These are phyloP conservation scores for Lactarius sanguifluus DNA, from an alignment of 768 basidiomycete species.

Conservation along the genomic window DNA sequence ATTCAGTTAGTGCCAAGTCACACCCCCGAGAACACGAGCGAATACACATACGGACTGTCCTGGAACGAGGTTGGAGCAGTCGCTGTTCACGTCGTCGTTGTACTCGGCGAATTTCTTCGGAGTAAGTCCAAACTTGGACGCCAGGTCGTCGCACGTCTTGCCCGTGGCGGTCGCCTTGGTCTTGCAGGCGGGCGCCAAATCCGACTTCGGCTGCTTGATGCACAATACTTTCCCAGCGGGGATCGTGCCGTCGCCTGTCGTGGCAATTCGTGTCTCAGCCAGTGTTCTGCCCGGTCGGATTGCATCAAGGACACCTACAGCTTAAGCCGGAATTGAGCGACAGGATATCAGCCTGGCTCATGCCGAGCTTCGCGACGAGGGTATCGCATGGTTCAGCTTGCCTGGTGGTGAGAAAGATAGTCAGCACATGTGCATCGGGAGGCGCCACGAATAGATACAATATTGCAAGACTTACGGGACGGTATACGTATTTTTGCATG, in stretches of 20 bases:
- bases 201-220: neutral
- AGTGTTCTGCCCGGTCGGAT: neutral
- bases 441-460: neutral
- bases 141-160: slow-evolving; percentile 5
- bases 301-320: slow-evolving; percentile 2
- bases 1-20: neutral
- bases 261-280: neutral
- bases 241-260: neutral
- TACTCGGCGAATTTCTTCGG: neutral
- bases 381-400: slow-evolving; percentile 2
- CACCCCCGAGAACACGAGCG: neutral
- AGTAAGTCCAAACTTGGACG: slow-evolving; percentile 1
- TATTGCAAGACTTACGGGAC: neutral
- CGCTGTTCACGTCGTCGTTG: slow-evolving; percentile 18
- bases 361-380: neutral
- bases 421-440: neutral
- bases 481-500: neutral
- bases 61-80: slow-evolving; percentile 11
- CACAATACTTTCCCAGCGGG: neutral
- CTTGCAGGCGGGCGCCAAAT: slow-evolving; percentile 14
- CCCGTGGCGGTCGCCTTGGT: slow-evolving; percentile 16
- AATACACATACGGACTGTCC: slow-evolving; percentile 15
- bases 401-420: neutral
- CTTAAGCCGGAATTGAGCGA: slow-evolving; percentile 9
- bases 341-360: neutral